phyloP scores from a whole-genome alignment of 371 early-diverging fungal species.

The Mortierella sp. region DNA sequence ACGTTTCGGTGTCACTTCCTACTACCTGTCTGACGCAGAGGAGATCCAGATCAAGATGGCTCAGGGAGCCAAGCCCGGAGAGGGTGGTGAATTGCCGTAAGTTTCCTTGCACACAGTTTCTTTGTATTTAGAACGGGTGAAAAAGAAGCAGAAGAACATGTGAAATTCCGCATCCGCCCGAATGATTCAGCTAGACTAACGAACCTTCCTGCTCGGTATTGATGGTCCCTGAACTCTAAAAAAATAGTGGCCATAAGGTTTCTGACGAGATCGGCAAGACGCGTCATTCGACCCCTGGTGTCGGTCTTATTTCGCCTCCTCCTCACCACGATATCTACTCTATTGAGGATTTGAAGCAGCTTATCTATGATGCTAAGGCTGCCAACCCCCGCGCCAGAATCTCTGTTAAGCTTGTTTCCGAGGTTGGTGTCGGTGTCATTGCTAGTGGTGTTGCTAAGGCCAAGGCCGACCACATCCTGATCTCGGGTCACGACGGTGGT shows the following conservation, averaged over 20 bases:
- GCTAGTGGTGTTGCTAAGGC: constrained; percentile 98
- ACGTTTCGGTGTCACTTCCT: constrained; percentile 96
- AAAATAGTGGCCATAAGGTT: constrained; percentile 83
- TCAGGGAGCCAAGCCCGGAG: constrained; percentile 98
- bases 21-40: constrained; percentile 92
- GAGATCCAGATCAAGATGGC: constrained; percentile 99
- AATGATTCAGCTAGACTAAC: background rate
- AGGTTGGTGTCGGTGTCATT: constrained; percentile 96
- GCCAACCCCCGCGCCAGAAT: constrained; percentile 91
- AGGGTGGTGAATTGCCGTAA: constrained; percentile 83
- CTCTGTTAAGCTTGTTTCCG: constrained; percentile 96
- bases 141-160: no score
- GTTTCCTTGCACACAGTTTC: constrained; percentile 1
- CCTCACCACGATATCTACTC: constrained; percentile 99
- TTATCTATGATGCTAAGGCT: constrained; percentile 96
- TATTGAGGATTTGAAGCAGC: constrained; percentile 96
- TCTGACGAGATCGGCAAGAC: constrained; percentile 90
- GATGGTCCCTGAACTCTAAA: no score
- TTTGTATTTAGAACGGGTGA: background rate
- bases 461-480: constrained; percentile 95
- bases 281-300: constrained; percentile 95
- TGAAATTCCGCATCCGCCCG: constrained; percentile 45
- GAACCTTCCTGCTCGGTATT: no score
- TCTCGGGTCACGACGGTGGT: constrained; percentile 97
- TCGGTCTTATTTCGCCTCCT: constrained; percentile 95